Base-by-base conservation (phyloP, 108 stramenopile species). In the Craspedostauros australis region DNA sequence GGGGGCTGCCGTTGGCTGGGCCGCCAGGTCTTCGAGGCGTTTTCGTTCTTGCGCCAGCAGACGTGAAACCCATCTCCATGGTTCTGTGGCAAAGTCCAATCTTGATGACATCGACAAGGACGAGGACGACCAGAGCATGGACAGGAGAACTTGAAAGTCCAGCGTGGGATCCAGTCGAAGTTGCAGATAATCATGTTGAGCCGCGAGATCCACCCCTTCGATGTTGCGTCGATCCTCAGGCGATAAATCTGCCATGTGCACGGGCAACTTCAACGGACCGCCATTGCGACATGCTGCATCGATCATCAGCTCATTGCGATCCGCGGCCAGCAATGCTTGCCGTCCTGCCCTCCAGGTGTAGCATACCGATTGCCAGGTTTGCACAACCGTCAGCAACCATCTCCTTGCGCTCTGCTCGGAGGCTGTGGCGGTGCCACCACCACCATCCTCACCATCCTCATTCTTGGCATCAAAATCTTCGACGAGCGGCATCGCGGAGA, bases 71-170 rank as follows among this genome's bases (percentile, higher is more conserved):
- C n/a, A n/a, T n/a, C n/a, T n/a, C n/a, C n/a, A n/a, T n/a, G n/a
- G n/a, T n/a, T n/a, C n/a, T n/a, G n/a, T n/a, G n/a, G n/a, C n/a
- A n/a, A n/a, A n/a, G n/a, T n/a, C n/a, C n/a, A n/a, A n/a, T n/a
- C n/a, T n/a, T n/a, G n/a, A n/a, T n/a, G n/a, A n/a, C n/a, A n/a
- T n/a, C n/a, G n/a, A n/a, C n/a, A n/a, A n/a, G n/a, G n/a, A n/a
- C n/a, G n/a, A n/a, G n/a, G n/a, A n/a, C n/a, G n/a, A n/a, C n/a
- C n/a, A n/a, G n/a, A n/a, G n/a, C n/a, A n/a, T n/a, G n/a, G n/a
- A n/a, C n/a, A n/a, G n/a, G n/a, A n/a, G n/a, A n/a, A n/a, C 53
- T 49, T 81, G 78, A 70, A 88, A 88, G 49, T 88, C 86, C 19
- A 88, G 37, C 3, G 64, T 52, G 0, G 86, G 86, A 53, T 88